Conservation (phyloP, 2,329 filamentous ascomycete genomes). For the Fusarium sp. region DNA sequence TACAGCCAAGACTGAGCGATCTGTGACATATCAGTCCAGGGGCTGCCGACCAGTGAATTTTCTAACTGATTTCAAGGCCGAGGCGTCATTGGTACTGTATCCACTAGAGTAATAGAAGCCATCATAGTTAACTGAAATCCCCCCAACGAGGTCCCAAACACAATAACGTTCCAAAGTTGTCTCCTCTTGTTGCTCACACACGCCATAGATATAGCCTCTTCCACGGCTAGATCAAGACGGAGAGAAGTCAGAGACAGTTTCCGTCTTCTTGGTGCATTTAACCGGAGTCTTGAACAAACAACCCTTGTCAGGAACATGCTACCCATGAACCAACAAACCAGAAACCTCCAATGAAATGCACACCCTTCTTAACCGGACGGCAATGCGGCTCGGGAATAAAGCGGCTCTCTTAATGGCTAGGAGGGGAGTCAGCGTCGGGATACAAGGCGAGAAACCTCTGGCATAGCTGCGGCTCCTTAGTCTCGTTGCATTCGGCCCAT, state of each 20-base stretch:
- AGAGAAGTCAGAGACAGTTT: not conserved
- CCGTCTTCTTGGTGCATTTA: not conserved
- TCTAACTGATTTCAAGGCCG: too few relatives aligned
- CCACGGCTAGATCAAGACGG: not conserved
- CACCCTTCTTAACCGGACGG: not conserved
- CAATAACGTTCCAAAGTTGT: not conserved
- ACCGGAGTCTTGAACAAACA: not conserved
- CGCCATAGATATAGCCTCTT: not conserved
- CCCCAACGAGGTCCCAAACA: not conserved
- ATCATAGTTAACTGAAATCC: too few relatives aligned
- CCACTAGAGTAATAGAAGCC: too few relatives aligned
- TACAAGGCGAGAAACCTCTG: not conserved
- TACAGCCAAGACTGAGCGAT: too few relatives aligned
- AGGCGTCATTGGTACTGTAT: too few relatives aligned
- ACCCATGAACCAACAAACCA: not conserved
- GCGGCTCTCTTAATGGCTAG: not conserved
- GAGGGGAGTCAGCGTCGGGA: not conserved
- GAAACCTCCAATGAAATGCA: not conserved
- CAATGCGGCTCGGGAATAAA: not conserved
- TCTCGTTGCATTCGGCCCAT: not conserved
- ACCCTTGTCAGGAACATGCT: not conserved
- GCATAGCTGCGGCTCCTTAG: not conserved
- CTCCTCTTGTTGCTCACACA: not conserved
- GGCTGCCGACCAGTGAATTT: too few relatives aligned
- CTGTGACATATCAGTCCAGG: too few relatives aligned